These are phyloP conservation scores for Dispira parvispora DNA, from an alignment of 192 early-diverging fungal species.

Conservation along the genomic window DNA sequence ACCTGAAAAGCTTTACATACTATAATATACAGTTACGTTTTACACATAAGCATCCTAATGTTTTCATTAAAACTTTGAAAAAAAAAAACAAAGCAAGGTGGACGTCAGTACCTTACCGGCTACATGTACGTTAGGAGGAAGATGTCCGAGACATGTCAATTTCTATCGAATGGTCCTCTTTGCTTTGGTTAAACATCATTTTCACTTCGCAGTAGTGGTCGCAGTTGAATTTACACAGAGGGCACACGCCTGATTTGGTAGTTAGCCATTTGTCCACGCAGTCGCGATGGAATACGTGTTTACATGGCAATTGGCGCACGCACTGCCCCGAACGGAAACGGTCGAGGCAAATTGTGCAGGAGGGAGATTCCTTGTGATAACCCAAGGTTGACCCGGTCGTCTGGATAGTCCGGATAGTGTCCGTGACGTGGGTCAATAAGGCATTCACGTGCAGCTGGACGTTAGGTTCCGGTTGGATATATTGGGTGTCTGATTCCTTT, in stretches of 20 bases:
- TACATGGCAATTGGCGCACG: slow-evolving; percentile 2
- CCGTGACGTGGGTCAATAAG: slow-evolving; percentile 3
- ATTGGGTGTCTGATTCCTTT: background rate
- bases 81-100: too few relatives aligned
- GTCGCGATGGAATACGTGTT: slow-evolving; percentile 32
- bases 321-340: background rate
- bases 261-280: slow-evolving; percentile 36
- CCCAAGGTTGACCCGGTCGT: background rate
- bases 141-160: too few relatives aligned
- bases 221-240: slow-evolving; percentile 29
- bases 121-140: too few relatives aligned
- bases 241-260: slow-evolving; percentile 27
- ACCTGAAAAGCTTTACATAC: too few relatives aligned
- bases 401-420: background rate
- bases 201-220: background rate
- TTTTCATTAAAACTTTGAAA: too few relatives aligned
- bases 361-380: background rate
- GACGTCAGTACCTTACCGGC: too few relatives aligned
- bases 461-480: background rate
- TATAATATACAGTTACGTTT: too few relatives aligned
- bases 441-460: background rate
- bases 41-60: too few relatives aligned
- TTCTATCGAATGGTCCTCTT: too few relatives aligned
- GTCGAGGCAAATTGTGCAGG: slow-evolving; percentile 7
- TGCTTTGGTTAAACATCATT: slow-evolving; percentile 2